These are phyloP conservation scores for Incumbomyces lentus DNA, from an alignment of 2,329 filamentous ascomycete genomes.

Conservation along the genomic window DNA sequence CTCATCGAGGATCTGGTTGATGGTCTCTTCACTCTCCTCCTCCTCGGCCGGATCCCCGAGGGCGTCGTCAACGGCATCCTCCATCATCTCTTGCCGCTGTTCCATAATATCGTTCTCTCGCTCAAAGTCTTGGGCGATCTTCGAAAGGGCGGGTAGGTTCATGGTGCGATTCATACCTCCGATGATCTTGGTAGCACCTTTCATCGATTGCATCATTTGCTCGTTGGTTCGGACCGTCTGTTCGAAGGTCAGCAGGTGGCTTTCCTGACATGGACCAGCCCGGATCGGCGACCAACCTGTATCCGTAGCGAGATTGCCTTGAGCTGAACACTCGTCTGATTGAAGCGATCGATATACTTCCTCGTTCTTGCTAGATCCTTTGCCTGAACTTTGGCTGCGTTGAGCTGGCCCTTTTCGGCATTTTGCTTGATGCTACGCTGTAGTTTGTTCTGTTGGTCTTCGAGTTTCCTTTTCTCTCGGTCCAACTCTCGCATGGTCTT, in stretches of 20 bases:
- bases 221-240: constrained; percentile 96
- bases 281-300: constrained; percentile 49
- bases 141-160: constrained; percentile 89
- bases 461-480: constrained; percentile 85
- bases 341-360: constrained; percentile 90
- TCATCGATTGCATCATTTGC: constrained; percentile 99
- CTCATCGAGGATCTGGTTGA: constrained; percentile 92
- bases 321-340: constrained; percentile 91
- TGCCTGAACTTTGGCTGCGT: constrained; percentile 95
- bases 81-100: constrained; percentile 98
- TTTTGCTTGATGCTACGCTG: constrained; percentile 95
- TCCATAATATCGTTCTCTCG: constrained; percentile 99
- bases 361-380: constrained; percentile 92
- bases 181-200: constrained; percentile 82
- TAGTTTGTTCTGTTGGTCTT: constrained; percentile 97
- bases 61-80: constrained; percentile 94
- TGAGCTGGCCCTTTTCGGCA: constrained; percentile 95
- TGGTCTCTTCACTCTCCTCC: constrained; percentile 80
- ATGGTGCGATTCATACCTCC: constrained; percentile 97
- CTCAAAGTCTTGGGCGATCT: constrained; percentile 98
- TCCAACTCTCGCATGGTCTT: constrained; percentile 96
- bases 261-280: not conserved
- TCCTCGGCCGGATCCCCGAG: constrained; percentile 87
- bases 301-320: constrained; percentile 92
- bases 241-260: constrained; percentile 1